These are phyloP conservation scores for Malus domestica DNA, from an alignment of 306 rosid genomes.

Conservation along the genomic window ASM211411v1 NC_041803.1:25177501-25178000, in stretches of 20 bases:
- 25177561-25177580: too few species aligned
- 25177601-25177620: too few species aligned
- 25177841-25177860: too few species aligned
- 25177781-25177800: neutral
- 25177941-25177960: neutral
- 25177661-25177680: too few species aligned
- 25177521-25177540: too few species aligned
- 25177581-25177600: too few species aligned
- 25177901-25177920: neutral
- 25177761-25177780: neutral
- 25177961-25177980: constrained; percentile 28
- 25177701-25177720: neutral
- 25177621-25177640: too few species aligned
- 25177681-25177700: neutral
- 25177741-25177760: neutral
- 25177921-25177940: neutral
- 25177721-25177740: neutral
- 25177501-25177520: too few species aligned
- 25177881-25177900: neutral
- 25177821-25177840: neutral
- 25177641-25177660: too few species aligned
- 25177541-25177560: too few species aligned
- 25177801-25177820: neutral
- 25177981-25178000: constrained; percentile 89
- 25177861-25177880: neutral